A percentile compares a stretch with the other conserved stretches of the same genome.
phyloP scores from a whole-genome alignment of 176 grass and related monocot species.

The Elymus sibiricus region DNA sequence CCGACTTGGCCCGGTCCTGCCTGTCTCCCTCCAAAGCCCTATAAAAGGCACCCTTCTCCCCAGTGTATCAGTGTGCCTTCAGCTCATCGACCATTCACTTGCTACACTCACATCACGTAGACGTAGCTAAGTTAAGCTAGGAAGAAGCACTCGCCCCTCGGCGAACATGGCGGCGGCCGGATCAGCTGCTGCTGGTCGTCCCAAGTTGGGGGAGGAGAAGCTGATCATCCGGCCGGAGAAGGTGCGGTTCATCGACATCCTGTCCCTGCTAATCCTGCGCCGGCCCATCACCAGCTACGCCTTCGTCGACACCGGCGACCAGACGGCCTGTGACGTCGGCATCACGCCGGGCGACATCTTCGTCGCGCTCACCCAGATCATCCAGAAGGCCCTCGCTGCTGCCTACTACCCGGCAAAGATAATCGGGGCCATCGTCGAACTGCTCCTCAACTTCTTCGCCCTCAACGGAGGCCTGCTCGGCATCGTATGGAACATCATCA shows the following conservation, averaged over 20 bases:
- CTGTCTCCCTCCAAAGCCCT: slow-evolving; percentile 1
- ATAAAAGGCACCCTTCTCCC: slow-evolving; percentile 29
- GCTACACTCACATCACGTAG: not conserved
- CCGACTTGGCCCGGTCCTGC: not conserved
- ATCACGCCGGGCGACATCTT: slow-evolving; percentile 31
- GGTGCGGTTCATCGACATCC: slow-evolving; percentile 47
- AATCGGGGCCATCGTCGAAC: slow-evolving; percentile 37
- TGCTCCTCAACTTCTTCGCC: slow-evolving; percentile 51
- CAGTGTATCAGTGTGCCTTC: slow-evolving; percentile 10
- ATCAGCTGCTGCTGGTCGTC: not conserved
- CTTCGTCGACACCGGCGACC: slow-evolving; percentile 40
- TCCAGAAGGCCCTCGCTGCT: slow-evolving; percentile 32
- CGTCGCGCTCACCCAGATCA: slow-evolving; percentile 27
- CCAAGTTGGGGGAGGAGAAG: slow-evolving; percentile 48
- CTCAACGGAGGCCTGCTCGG: slow-evolving; percentile 60
- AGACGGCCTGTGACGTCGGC: not conserved
- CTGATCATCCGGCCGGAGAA: slow-evolving; percentile 55
- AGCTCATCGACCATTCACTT: not conserved
- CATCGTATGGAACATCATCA: slow-evolving; percentile 32
- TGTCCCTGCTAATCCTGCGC: slow-evolving; percentile 35
- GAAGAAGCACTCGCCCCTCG: not conserved
- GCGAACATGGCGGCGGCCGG: not conserved
- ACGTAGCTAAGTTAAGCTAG: not conserved
- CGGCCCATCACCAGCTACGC: slow-evolving; percentile 31
- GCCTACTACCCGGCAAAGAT: slow-evolving; percentile 26